Percentiles rank a stretch among this genome's conserved stretches.
Conservation (phyloP, 2,329 filamentous ascomycete species). For the Trichoderma sp. region DNA sequence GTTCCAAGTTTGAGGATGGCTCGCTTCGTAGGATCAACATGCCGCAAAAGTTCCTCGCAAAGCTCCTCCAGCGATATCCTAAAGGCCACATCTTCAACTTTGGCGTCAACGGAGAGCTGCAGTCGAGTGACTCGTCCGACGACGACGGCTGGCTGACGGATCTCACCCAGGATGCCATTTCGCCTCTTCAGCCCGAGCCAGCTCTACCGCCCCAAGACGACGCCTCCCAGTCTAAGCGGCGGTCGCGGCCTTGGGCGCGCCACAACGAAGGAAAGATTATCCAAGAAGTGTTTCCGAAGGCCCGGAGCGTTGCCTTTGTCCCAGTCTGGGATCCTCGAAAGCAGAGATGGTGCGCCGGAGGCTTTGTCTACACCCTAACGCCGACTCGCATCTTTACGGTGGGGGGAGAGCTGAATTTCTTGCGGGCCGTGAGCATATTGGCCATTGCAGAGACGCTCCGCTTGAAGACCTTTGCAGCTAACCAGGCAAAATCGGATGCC, state of each 20-base stretch:
- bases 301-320: conserved; percentile 45
- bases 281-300: conserved; percentile 38
- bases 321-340: conserved; percentile 47
- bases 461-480: conserved; percentile 36
- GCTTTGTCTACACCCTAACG: conserved; percentile 47
- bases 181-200: background rate
- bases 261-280: conserved; percentile 30
- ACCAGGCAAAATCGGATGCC: conserved; percentile 55
- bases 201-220: background rate
- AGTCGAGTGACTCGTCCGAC: conserved; percentile 31
- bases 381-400: conserved; percentile 43
- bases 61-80: conserved; percentile 45
- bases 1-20: conserved; percentile 30
- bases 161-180: background rate
- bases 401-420: conserved; percentile 49
- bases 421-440: conserved; percentile 50
- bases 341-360: conserved; percentile 48
- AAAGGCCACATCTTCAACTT: conserved; percentile 47
- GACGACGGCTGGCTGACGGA: conserved; percentile 23
- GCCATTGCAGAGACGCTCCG: conserved; percentile 56
- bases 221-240: background rate
- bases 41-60: conserved; percentile 39
- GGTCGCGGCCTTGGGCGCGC: conserved; percentile 16
- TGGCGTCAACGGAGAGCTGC: conserved; percentile 37
- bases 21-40: conserved; percentile 26